Conservation (phyloP, 441 rosid species). For the Mallotus japonicus region DNA sequence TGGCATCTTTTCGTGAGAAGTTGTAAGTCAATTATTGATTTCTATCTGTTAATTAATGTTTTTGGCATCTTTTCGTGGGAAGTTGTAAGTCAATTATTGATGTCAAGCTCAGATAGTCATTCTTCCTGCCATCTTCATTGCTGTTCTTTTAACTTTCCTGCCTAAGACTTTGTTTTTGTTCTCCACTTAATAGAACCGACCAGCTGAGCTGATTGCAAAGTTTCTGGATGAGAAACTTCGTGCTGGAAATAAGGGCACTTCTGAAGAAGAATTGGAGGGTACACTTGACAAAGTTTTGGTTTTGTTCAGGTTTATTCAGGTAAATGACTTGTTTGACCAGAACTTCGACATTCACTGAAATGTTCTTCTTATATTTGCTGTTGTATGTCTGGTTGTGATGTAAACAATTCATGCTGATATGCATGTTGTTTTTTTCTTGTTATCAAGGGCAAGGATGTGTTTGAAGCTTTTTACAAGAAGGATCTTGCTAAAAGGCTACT, state of each 20-base stretch:
- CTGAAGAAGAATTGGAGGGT: slow-evolving; percentile 99
- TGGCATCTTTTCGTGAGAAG: not conserved
- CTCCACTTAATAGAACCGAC: slow-evolving; percentile 68
- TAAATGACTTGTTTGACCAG: slow-evolving; percentile 31
- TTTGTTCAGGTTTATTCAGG: slow-evolving; percentile 98
- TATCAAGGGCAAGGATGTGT: slow-evolving; percentile 89
- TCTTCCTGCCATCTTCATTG: not conserved
- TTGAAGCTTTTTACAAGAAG: slow-evolving; percentile 98
- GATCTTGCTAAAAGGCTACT: slow-evolving; percentile 95
- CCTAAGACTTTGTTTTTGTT: slow-evolving; percentile 24
- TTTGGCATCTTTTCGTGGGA: not conserved
- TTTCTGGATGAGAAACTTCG: slow-evolving; percentile 99
- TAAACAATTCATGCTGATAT: slow-evolving; percentile 19
- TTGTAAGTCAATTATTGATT: not conserved
- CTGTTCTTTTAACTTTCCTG: not conserved
- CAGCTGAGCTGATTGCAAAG: slow-evolving; percentile 97
- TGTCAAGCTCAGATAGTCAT: not conserved
- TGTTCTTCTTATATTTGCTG: not conserved
- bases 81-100: not conserved
- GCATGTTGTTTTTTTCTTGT: slow-evolving; percentile 12
- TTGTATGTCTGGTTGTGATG: slow-evolving; percentile 3
- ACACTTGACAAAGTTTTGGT: slow-evolving; percentile 96
- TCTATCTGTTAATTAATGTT: not conserved
- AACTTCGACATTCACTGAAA: not conserved
- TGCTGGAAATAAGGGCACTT: slow-evolving; percentile 98